Evolutionary conservation across 2,329 filamentous ascomycete species (phyloP).

Genomic region (Fusarium tanahbumbuense): DNA sequence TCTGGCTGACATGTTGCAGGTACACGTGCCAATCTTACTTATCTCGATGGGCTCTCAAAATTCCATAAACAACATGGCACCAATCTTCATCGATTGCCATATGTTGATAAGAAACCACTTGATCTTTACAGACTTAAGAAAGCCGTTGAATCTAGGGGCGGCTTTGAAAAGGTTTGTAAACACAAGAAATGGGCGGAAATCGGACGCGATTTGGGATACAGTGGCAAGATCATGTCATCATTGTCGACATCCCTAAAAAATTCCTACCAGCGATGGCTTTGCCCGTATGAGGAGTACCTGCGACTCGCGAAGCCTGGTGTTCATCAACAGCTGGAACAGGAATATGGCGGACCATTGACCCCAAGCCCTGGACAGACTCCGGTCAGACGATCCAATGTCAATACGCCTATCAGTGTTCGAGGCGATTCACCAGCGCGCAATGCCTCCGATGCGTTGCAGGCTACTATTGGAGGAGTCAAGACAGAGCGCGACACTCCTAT

Average conservation of each 20-base stretch:
- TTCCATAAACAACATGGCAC: slow-evolving; percentile 98
- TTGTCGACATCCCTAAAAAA: slow-evolving; percentile 98
- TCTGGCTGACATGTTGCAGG: slow-evolving; percentile 65
- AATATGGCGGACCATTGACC: slow-evolving; percentile 92
- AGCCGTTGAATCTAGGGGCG: slow-evolving; percentile 91
- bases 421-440: slow-evolving; percentile 75
- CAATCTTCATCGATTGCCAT: slow-evolving; percentile 92
- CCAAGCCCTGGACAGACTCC: slow-evolving; percentile 77
- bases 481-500: slow-evolving; percentile 62
- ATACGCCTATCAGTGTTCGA: slow-evolving; percentile 68
- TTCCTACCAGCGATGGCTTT: slow-evolving; percentile 96
- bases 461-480: slow-evolving; percentile 59
- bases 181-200: slow-evolving; percentile 99
- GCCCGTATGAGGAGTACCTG: slow-evolving; percentile 96
- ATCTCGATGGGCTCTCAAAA: slow-evolving; percentile 93
- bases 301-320: slow-evolving; percentile 91
- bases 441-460: slow-evolving; percentile 65
- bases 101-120: slow-evolving; percentile 96
- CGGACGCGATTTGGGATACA: slow-evolving; percentile 94
- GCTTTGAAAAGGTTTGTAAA: slow-evolving; percentile 97
- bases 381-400: slow-evolving; percentile 71
- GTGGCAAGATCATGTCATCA: slow-evolving; percentile 99
- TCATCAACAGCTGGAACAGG: slow-evolving; percentile 93
- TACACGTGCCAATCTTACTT: slow-evolving; percentile 94
- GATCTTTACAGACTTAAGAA: slow-evolving; percentile 97